Conservation (phyloP, 2,329 filamentous ascomycete genomes). For the Thermothelomyces thermophilus region DNA sequence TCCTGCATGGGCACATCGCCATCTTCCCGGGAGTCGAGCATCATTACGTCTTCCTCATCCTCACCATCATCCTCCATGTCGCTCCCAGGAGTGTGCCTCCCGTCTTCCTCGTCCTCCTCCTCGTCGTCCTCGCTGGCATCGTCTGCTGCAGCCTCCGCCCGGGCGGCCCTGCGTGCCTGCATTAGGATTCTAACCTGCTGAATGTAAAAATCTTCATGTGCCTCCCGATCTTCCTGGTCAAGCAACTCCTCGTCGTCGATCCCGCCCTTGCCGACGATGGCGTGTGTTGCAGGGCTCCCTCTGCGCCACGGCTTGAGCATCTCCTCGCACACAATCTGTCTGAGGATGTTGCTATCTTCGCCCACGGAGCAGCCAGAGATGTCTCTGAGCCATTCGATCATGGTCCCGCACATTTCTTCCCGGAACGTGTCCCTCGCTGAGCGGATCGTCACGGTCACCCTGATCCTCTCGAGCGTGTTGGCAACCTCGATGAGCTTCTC, state of each 20-base stretch:
- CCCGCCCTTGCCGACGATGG: conserved; percentile 66
- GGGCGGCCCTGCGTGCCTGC: conserved; percentile 30
- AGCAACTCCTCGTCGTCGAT: conserved; percentile 74
- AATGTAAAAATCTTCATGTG: conserved; percentile 31
- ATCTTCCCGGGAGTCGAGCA: conserved; percentile 46
- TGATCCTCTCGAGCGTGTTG: conserved; percentile 86
- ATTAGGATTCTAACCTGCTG: conserved; percentile 28
- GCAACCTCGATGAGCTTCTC: conserved; percentile 69
- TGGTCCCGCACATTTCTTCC: conserved; percentile 97
- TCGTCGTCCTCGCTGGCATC: conserved; percentile 57
- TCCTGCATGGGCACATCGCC: conserved; percentile 41
- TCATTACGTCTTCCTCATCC: conserved; percentile 51
- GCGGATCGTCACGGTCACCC: conserved; percentile 89
- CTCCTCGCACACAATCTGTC: conserved; percentile 82
- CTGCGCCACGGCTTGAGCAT: conserved; percentile 80
- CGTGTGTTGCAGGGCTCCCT: conserved; percentile 77
- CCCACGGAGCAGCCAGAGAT: conserved; percentile 85
- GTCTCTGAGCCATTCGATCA: conserved; percentile 92
- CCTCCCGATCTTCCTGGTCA: conserved; percentile 37
- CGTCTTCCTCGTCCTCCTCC: conserved; percentile 38
- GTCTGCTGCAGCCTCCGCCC: conserved; percentile 55
- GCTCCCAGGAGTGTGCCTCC: conserved; percentile 31
- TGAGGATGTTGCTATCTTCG: conserved; percentile 68
- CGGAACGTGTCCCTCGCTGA: conserved; percentile 92
- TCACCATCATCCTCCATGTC: conserved; percentile 32